phyloP scores from a whole-genome alignment of 78 protist species.

The Mantamonas sphyraenae region DNA sequence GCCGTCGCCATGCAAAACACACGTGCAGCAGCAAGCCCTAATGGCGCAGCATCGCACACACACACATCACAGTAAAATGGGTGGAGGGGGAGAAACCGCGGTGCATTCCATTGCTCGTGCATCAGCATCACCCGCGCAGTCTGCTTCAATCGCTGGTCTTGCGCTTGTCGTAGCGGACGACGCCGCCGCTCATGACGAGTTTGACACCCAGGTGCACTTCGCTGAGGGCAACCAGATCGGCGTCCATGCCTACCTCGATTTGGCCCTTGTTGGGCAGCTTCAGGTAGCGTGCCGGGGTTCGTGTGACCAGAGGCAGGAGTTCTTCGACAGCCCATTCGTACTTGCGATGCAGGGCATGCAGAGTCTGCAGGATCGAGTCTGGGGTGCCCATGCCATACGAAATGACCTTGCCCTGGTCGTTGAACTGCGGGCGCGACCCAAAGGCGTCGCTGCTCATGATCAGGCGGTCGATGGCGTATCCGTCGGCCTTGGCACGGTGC shows the following conservation, averaged over 20 bases:
- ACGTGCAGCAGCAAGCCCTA: too few relatives aligned
- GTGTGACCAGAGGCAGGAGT: background rate
- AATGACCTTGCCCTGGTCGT: conserved; percentile 1
- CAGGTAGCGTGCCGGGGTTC: background rate
- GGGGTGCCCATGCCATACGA: conserved; percentile 1
- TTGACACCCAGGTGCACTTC: too few relatives aligned
- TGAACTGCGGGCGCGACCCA: background rate
- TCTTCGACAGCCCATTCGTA: background rate
- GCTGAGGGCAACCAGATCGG: background rate
- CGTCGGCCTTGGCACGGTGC: background rate
- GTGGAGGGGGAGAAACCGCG: too few relatives aligned
- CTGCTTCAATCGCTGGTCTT: too few relatives aligned
- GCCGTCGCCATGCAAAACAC: too few relatives aligned
- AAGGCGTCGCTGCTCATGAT: background rate
- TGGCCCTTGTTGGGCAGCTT: background rate
- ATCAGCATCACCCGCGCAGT: too few relatives aligned
- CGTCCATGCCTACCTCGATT: background rate
- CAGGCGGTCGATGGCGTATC: background rate
- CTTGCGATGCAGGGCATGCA: background rate
- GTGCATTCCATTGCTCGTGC: too few relatives aligned
- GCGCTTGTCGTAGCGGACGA: too few relatives aligned
- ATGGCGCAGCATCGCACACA: too few relatives aligned
- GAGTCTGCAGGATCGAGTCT: background rate
- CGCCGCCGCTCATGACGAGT: too few relatives aligned
- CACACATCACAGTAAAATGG: too few relatives aligned